Conservation (phyloP, 2,329 filamentous ascomycete species). For the Periglandula ipomoeae region DNA sequence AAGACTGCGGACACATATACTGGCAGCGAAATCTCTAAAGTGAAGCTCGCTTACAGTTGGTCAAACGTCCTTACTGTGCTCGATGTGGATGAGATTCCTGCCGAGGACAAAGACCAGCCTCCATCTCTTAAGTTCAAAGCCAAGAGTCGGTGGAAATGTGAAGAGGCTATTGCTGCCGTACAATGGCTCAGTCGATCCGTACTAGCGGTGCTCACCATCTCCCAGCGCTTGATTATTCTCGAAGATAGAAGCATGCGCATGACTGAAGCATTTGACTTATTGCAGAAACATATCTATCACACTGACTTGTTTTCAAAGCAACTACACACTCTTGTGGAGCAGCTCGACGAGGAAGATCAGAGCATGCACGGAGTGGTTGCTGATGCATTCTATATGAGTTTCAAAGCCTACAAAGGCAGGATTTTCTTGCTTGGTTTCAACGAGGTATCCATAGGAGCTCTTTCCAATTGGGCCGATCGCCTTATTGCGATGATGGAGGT, state of each 20-base stretch:
- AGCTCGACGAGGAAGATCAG: constrained; percentile 74
- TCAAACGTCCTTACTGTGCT: constrained; percentile 93
- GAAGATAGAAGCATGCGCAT: constrained; percentile 84
- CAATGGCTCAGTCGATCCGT: constrained; percentile 97
- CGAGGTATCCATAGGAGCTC: constrained; percentile 78
- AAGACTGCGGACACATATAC: constrained; percentile 63
- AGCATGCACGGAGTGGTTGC: constrained; percentile 94
- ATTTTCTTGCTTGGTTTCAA: constrained; percentile 91
- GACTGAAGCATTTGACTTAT: constrained; percentile 87
- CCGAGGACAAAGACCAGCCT: constrained; percentile 66
- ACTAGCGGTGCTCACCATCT: constrained; percentile 83
- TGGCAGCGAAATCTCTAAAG: constrained; percentile 62
- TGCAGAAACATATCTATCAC: constrained; percentile 89
- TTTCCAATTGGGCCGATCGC: constrained; percentile 96
- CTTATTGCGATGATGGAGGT: constrained; percentile 90
- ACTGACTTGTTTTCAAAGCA: constrained; percentile 83
- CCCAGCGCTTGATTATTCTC: constrained; percentile 82
- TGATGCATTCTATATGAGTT: constrained; percentile 97
- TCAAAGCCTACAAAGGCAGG: constrained; percentile 88
- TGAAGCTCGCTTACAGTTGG: constrained; percentile 96
- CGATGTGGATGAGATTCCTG: constrained; percentile 67
- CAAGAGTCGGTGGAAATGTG: constrained; percentile 82
- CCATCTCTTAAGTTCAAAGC: constrained; percentile 70
- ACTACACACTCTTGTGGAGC: constrained; percentile 74
- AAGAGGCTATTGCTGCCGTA: constrained; percentile 90